Evolutionary conservation across 805 yeast species (phyloP).

Genomic region (Saccharomycopsis microspora): DNA sequence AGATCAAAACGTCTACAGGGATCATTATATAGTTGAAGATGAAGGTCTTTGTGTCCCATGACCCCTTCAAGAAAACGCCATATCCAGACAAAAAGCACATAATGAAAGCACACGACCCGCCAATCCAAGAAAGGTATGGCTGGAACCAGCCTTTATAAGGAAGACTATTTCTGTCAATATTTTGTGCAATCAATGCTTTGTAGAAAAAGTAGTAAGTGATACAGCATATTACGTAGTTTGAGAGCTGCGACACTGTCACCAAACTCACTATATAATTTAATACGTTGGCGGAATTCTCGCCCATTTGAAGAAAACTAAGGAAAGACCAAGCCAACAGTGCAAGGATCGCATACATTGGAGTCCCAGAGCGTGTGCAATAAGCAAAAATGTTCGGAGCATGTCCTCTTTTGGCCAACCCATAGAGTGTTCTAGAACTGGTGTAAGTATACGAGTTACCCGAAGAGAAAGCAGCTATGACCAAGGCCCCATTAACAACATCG

Average conservation of each 20-base stretch:
- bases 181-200: conserved; percentile 45
- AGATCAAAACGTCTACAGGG: conserved; percentile 41
- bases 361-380: conserved; percentile 53
- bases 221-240: conserved; percentile 47
- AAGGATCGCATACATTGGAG: conserved; percentile 50
- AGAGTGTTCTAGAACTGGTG: conserved; percentile 58
- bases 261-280: conserved; percentile 63
- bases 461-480: conserved; percentile 65
- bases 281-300: conserved; percentile 48
- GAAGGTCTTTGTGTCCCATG: conserved; percentile 52
- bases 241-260: conserved; percentile 59
- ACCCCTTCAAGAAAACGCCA: conserved; percentile 53
- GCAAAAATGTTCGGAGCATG: conserved; percentile 62
- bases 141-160: conserved; percentile 42
- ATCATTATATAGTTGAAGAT: conserved; percentile 65
- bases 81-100: conserved; percentile 61
- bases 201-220: conserved; percentile 51
- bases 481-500: conserved; percentile 65
- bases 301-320: conserved; percentile 53
- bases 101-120: conserved; percentile 31
- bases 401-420: conserved; percentile 61
- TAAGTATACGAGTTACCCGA: conserved; percentile 78
- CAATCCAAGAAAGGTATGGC: conserved; percentile 45
- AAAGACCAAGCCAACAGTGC: conserved; percentile 48
- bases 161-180: conserved; percentile 29